Conservation (phyloP, 192 early-diverging fungal species). For the Glomus cerebriforme region DNA sequence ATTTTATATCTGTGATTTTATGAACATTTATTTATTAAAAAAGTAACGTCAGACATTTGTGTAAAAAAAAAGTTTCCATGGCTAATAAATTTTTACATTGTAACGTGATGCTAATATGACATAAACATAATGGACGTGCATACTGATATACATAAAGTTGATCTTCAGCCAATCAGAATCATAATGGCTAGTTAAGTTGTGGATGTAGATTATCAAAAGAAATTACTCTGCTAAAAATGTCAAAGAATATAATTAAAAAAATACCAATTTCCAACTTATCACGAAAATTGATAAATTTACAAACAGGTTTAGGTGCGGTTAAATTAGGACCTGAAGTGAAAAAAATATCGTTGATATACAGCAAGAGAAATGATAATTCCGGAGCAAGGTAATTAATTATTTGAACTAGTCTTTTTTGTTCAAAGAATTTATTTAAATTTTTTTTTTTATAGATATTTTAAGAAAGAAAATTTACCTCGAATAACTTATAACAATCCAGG, state of each 20-base stretch:
- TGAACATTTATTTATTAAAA: no score
- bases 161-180: no score
- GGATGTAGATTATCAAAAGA: no score
- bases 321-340: constrained; percentile 46
- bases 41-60: no score
- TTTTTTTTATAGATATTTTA: constrained; percentile 52
- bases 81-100: no score
- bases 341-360: constrained; percentile 52
- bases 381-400: constrained; percentile 49
- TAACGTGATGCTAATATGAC: no score
- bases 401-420: background rate
- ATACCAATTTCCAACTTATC: background rate
- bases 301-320: constrained; percentile 52
- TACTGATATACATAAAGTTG: no score
- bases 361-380: constrained; percentile 48
- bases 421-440: background rate
- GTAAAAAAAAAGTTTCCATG: no score
- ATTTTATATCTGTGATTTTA: no score
- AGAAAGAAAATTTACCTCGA: constrained; percentile 54
- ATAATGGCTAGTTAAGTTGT: no score
- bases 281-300: constrained; percentile 34
- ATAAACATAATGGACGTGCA: no score
- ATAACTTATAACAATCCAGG: constrained; percentile 59
- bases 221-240: background rate
- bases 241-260: background rate